These are phyloP conservation scores for Aureobasidium zeae DNA, from an alignment of 2,329 filamentous ascomycete species.

Conservation along the genomic window DNA sequence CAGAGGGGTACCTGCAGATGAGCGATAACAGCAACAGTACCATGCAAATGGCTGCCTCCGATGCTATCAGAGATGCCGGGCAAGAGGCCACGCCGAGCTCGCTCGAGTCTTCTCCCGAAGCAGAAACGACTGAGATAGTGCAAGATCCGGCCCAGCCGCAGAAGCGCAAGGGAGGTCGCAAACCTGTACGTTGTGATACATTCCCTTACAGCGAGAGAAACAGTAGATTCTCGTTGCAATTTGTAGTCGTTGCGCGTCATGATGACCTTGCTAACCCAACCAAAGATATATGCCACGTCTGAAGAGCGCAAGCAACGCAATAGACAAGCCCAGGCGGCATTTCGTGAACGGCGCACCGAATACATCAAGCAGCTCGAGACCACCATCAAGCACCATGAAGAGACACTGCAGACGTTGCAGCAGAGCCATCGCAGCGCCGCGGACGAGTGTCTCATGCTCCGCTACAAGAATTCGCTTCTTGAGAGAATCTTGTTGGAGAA, in stretches of 20 bases:
- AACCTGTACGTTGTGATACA: slow-evolving; percentile 61
- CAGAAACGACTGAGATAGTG: slow-evolving; percentile 31
- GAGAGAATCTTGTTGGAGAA: slow-evolving; percentile 95
- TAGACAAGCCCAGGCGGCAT: slow-evolving; percentile 91
- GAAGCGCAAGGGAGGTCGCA: slow-evolving; percentile 95
- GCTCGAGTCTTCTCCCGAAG: slow-evolving; percentile 41
- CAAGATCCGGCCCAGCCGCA: slow-evolving; percentile 45
- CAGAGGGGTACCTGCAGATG: slow-evolving; percentile 41
- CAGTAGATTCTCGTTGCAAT: slow-evolving; percentile 12
- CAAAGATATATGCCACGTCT: slow-evolving; percentile 93
- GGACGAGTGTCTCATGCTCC: slow-evolving; percentile 94
- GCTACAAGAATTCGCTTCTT: slow-evolving; percentile 94
- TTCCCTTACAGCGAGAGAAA: slow-evolving; percentile 12
- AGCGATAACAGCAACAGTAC: slow-evolving; percentile 33
- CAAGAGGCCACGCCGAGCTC: slow-evolving; percentile 40
- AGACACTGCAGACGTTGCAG: slow-evolving; percentile 83
- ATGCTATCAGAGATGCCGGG: slow-evolving; percentile 32
- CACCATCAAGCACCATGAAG: slow-evolving; percentile 94
- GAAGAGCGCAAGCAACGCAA: slow-evolving; percentile 98
- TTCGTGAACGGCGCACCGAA: slow-evolving; percentile 90
- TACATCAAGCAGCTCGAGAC: slow-evolving; percentile 99
- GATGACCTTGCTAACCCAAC: slow-evolving; percentile 31
- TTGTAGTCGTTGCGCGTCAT: slow-evolving; percentile 14
- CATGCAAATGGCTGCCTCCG: slow-evolving; percentile 32
- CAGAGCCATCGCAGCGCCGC: slow-evolving; percentile 88